These are phyloP conservation scores for Boletus pseudo-olivaceus DNA, from an alignment of 768 basidiomycete genomes.

Conservation along the genomic window DNA sequence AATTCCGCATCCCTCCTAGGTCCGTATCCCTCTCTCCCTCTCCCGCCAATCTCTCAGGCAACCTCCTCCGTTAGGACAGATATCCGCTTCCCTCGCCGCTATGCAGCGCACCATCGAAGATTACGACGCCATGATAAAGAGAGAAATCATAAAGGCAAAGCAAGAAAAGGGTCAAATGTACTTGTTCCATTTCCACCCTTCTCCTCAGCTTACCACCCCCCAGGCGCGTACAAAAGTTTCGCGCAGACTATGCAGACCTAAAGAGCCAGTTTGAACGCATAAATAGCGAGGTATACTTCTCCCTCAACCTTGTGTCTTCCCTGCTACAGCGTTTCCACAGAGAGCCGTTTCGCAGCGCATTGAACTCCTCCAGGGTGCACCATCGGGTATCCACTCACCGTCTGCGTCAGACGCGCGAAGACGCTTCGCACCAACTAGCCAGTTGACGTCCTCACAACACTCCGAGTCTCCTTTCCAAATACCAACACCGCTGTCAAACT, in stretches of 20 bases:
- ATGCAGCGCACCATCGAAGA: conserved; percentile 95
- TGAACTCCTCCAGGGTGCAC: conserved; percentile 56
- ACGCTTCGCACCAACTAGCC: conserved; percentile 44
- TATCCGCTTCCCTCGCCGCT: conserved; percentile 94
- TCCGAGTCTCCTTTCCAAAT: conserved; percentile 86
- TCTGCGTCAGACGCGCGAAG: conserved; percentile 53
- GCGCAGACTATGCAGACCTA: conserved; percentile 80
- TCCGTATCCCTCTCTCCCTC: conserved; percentile 35
- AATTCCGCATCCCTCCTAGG: conserved; percentile 78
- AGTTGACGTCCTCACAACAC: conserved; percentile 47
- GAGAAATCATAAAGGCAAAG: conserved; percentile 95
- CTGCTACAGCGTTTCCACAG: conserved; percentile 35
- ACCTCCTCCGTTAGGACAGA: conserved; percentile 70
- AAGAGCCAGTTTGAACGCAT: conserved; percentile 77
- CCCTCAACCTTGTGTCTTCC: background rate
- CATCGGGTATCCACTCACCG: conserved; percentile 36
- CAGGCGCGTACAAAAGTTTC: conserved; percentile 92
- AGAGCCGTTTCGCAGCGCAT: conserved; percentile 55
- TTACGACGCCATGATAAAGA: conserved; percentile 93
- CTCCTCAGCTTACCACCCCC: conserved; percentile 2
- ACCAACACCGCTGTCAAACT: conserved; percentile 50
- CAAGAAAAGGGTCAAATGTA: conserved; percentile 94
- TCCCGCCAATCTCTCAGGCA: background rate
- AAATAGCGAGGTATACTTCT: conserved; percentile 49
- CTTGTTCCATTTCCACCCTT: conserved; percentile 24